A percentile compares a stretch with the other conserved stretches of the same genome.
Conservation (phyloP, 2,329 filamentous ascomycete species). For the Talaromyces verruculosus region DNA sequence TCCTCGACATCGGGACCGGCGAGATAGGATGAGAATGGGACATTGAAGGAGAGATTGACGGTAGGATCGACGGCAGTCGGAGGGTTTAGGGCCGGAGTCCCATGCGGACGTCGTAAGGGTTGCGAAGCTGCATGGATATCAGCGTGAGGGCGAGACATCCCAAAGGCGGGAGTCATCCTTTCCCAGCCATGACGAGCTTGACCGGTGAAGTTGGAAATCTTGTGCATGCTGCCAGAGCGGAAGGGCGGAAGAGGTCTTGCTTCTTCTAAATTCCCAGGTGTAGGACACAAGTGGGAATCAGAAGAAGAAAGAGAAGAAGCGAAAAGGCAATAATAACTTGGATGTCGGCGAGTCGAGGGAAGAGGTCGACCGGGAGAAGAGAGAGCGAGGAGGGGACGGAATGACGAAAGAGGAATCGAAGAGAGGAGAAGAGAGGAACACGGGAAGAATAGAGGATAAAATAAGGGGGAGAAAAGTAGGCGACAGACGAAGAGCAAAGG, state of each 20-base stretch:
- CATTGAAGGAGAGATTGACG: slow-evolving; percentile 94
- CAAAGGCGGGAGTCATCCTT: slow-evolving; percentile 65
- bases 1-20: slow-evolving; percentile 91
- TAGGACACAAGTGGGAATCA: slow-evolving; percentile 30
- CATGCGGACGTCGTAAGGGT: slow-evolving; percentile 57
- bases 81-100: slow-evolving; percentile 58
- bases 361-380: slow-evolving; percentile 20
- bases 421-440: neutral
- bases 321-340: slow-evolving; percentile 19
- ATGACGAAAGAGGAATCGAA: slow-evolving; percentile 18
- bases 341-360: slow-evolving; percentile 25
- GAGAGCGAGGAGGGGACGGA: slow-evolving; percentile 4
- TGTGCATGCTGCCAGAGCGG: slow-evolving; percentile 56
- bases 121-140: slow-evolving; percentile 52
- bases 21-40: slow-evolving; percentile 91
- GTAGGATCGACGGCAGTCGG: slow-evolving; percentile 71
- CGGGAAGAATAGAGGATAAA: slow-evolving; percentile 20
- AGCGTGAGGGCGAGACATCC: slow-evolving; percentile 60
- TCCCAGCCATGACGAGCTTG: slow-evolving; percentile 67
- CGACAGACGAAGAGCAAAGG: slow-evolving; percentile 29
- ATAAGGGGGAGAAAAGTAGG: slow-evolving; percentile 30
- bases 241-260: slow-evolving; percentile 22
- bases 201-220: slow-evolving; percentile 67
- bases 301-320: slow-evolving; percentile 23
- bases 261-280: slow-evolving; percentile 38